Base-by-base conservation (phyloP, 2,329 filamentous ascomycete species). In the Plectosphaerella cucumerina region DNA sequence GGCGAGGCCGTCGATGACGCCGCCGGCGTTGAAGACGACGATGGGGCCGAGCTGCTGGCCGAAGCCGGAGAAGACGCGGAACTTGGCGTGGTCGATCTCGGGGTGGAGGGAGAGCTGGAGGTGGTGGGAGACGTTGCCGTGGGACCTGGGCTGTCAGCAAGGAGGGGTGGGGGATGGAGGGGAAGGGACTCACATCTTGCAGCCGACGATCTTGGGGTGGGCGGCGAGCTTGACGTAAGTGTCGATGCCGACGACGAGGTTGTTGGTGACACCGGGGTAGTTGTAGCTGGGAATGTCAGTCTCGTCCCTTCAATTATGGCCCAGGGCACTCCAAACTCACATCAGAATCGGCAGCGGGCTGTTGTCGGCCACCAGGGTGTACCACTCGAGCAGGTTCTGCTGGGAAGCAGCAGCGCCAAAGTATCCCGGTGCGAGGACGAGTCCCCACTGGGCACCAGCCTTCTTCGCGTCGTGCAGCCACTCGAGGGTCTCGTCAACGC, bases 1-100 rank as follows among this genome's bases (percentile, higher is more conserved):
- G 2, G 84, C 82, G 20, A 86, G 72, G 15, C 82, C 85, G 54
- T 87, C 85, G 53, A 87, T 86, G 21, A 83, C 82, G 15, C 84
- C 84, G 6, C 79, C 82, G 15, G 81, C 81, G 44, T 83, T 82
- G 52, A 87, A 78, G 34, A 79, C 69, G 2, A 87, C 73, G 15
- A 85, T 80, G 1, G 84, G 82, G 0, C 82, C 77, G 10, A 87
- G 75, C 65, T 87, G 84, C 60, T 86, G 84, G 5, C 84, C 85
- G 12, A 87, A 76, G 4, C 83, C 84, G 20, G 80, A 83, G 72
- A 80, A 87, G 21, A 85, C 78, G 53, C 74, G 76, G 70, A 87
- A 87, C 48, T 78, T 70, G 20, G 71, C 63, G 61, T 84, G 80
- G 64, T 85, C 75, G 61, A 86, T 86, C 41, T 72, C 67, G 1